Base-by-base conservation (phyloP, 305 asterid species). In the Fraxinus angustifolia region DNA sequence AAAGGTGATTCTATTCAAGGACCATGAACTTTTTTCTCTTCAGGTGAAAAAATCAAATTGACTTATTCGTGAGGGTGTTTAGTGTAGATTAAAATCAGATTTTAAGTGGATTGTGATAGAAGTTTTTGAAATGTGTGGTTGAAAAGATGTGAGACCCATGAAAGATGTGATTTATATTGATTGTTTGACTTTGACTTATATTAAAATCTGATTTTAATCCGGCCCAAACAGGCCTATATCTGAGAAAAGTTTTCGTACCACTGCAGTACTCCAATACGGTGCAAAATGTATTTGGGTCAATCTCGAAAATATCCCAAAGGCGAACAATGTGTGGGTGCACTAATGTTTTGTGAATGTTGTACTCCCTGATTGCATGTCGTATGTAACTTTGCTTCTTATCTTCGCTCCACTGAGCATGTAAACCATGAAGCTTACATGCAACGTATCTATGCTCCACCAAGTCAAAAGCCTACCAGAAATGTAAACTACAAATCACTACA, bases 381-480 rank as follows among this genome's bases (percentile, higher is more conserved):
- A 94, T 88, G 78, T 96, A 96, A 81, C 97, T 94, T 88, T 92
- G 98, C 92, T 96, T 96, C 92, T 94, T 94, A 77, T 94, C 99
- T 89, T 96, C 99, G 78, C 99, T 93, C 99, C 99, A 96, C 85
- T 96, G 97, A 78, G 99, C 95, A 83, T 94, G 93, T 85, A 96
- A 86, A 74, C 99, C 96, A 79, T 96, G 99, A 84, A 96, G 98
- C 94, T 96, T 96, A 87, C 99, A 96, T 38, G 99, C 99, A 82
- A 96, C 99, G 84, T 90, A 96, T 90, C 98, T 91, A 86, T 96
- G 88, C 82, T 94, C 99, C 82, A 96, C 88, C 91, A 96, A 91
- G 91, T 96, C 99, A 90, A 94, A 96, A 83, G 99, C 99, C 99
- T 96, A 93, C 84, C 80, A 88, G 84, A 73, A 81, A 67, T 82